These are phyloP conservation scores for Talaromyces sp. DNA, from an alignment of 2,329 filamentous ascomycete genomes.

Conservation along the genomic window DNA sequence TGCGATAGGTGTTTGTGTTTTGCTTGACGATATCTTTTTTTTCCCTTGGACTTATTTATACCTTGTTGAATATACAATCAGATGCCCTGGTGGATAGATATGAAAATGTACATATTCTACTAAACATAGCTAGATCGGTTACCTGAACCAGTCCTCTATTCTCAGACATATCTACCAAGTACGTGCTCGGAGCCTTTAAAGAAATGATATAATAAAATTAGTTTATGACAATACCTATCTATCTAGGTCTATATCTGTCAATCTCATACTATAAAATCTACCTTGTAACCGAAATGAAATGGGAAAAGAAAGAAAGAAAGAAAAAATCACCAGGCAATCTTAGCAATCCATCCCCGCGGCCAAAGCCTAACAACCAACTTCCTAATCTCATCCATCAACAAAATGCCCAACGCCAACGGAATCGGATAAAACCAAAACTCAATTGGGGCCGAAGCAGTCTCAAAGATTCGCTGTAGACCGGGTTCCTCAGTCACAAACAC, in stretches of 20 bases:
- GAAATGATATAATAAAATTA: neutral
- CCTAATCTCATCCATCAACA: constrained; percentile 50
- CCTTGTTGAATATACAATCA: too few species aligned
- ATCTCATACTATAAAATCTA: too few species aligned
- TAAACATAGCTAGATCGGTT: neutral
- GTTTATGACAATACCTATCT: neutral
- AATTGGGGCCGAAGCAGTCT: constrained; percentile 47
- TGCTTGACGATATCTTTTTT: neutral
- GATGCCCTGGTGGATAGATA: neutral
- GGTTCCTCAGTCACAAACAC: constrained; percentile 52
- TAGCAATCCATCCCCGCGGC: constrained; percentile 44
- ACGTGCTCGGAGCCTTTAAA: neutral
- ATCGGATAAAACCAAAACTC: constrained; percentile 52
- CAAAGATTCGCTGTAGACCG: constrained; percentile 46
- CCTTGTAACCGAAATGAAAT: too few species aligned
- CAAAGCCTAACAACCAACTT: constrained; percentile 47
- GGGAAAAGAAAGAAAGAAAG: too few species aligned
- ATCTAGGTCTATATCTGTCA: neutral
- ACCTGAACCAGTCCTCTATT: neutral
- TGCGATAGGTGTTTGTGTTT: too few species aligned
- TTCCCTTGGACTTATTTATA: neutral
- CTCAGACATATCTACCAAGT: too few species aligned
- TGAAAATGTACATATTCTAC: neutral
- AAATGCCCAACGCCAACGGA: constrained; percentile 47
- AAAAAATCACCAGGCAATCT: constrained; percentile 44